phyloP scores from a whole-genome alignment of 2,329 filamentous ascomycete genomes.

The Hortaea werneckii region DNA sequence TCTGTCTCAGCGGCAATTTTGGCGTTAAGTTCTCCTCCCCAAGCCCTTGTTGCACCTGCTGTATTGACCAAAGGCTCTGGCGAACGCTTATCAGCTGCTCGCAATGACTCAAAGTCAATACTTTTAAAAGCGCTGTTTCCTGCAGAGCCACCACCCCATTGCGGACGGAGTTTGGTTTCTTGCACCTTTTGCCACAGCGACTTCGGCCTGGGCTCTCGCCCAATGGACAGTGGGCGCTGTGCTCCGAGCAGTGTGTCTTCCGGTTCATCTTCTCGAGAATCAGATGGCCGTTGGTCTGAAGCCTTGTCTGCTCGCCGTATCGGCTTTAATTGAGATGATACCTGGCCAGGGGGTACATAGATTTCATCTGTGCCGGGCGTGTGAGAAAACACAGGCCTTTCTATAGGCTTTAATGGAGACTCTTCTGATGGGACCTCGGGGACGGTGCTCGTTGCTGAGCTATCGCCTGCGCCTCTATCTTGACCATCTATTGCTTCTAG shows the following conservation, averaged over 20 bases:
- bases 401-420: background rate
- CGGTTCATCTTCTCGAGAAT: background rate
- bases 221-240: background rate
- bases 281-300: background rate
- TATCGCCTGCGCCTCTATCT: background rate
- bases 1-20: background rate
- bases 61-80: background rate
- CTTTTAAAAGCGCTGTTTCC: background rate
- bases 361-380: background rate
- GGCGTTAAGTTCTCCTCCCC: conserved; percentile 2
- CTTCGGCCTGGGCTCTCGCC: background rate
- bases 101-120: conserved; percentile 1
- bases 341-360: background rate
- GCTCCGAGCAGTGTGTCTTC: background rate
- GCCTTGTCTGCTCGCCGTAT: background rate
- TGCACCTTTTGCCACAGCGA: background rate
- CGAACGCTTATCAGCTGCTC: conserved; percentile 1
- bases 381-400: background rate
- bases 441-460: background rate
- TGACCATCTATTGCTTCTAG: background rate
- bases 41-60: conserved; percentile 4
- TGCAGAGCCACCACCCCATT: background rate
- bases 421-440: background rate
- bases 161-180: background rate
- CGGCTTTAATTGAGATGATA: background rate